Evolutionary conservation across 306 rosid species (phyloP).

Genomic region (Cucumis cinereus): DNA sequence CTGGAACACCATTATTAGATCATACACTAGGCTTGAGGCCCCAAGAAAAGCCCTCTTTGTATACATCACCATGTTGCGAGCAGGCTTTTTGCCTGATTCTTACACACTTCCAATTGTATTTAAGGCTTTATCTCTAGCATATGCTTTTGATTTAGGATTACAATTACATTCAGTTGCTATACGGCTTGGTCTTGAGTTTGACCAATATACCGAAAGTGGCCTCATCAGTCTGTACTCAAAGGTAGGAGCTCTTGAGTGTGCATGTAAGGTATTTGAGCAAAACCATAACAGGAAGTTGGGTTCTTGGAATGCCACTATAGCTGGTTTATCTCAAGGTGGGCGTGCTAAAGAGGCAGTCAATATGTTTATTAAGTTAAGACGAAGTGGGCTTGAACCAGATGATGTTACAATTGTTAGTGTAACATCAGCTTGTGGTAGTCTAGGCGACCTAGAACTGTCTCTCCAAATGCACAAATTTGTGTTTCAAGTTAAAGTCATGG

Average conservation of each 20-base stretch:
- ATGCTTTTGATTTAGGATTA: conserved; percentile 25
- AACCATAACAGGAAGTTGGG: conserved; percentile 52
- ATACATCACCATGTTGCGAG: conserved; percentile 30
- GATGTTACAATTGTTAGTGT: conserved; percentile 57
- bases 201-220: conserved; percentile 62
- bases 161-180: conserved; percentile 46
- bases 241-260: conserved; percentile 45
- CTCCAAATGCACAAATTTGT: conserved; percentile 51
- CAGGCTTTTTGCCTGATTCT: conserved; percentile 42
- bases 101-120: conserved; percentile 59
- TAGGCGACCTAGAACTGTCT: conserved; percentile 44
- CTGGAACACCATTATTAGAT: conserved; percentile 57
- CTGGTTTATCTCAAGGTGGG: conserved; percentile 51
- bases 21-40: conserved; percentile 39
- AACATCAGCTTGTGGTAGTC: conserved; percentile 52
- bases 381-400: conserved; percentile 39
- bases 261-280: conserved; percentile 50
- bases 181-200: conserved; percentile 39
- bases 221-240: conserved; percentile 39
- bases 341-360: conserved; percentile 36
- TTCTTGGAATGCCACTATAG: conserved; percentile 66
- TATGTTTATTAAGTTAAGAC: conserved; percentile 32
- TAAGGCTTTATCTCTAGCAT: conserved; percentile 35
- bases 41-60: conserved; percentile 32
- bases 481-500: conserved; percentile 29